phyloP scores from a whole-genome alignment of 768 basidiomycete species.

The Suillus paluster region DNA sequence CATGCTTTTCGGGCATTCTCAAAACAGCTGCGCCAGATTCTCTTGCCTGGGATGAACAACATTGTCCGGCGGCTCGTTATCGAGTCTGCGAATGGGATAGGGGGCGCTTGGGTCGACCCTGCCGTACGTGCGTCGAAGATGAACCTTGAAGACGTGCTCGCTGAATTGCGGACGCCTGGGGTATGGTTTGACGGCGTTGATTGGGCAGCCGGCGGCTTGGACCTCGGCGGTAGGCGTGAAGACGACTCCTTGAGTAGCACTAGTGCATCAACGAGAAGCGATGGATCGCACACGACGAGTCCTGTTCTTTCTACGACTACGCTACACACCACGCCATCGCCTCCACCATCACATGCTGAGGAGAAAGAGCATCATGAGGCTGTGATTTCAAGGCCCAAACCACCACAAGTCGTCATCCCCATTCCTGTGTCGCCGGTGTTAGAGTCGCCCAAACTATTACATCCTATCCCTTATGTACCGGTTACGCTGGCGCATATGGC shows the following conservation, averaged over 20 bases:
- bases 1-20: conserved; percentile 61
- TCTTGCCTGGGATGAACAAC: conserved; percentile 70
- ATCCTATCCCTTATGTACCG: conserved; percentile 74
- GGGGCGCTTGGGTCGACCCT: conserved; percentile 46
- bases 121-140: conserved; percentile 58
- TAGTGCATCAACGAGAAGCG: conserved; percentile 50
- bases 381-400: conserved; percentile 21
- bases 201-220: conserved; percentile 45
- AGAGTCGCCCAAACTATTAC: conserved; percentile 61
- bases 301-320: conserved; percentile 77
- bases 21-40: conserved; percentile 60
- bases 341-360: conserved; percentile 52
- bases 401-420: conserved; percentile 36
- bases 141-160: conserved; percentile 63
- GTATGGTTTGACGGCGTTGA: conserved; percentile 79
- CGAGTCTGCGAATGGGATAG: conserved; percentile 55
- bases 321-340: conserved; percentile 78
- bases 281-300: conserved; percentile 65
- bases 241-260: conserved; percentile 51
- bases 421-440: conserved; percentile 61
- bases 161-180: conserved; percentile 55
- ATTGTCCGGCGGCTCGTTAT: conserved; percentile 68
- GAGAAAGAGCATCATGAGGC: conserved; percentile 42
- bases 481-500: conserved; percentile 57
- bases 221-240: conserved; percentile 36